Evolutionary conservation across 164 flowering plant genomes (phyloP).

Genomic region (Amborella trichopoda): DNA sequence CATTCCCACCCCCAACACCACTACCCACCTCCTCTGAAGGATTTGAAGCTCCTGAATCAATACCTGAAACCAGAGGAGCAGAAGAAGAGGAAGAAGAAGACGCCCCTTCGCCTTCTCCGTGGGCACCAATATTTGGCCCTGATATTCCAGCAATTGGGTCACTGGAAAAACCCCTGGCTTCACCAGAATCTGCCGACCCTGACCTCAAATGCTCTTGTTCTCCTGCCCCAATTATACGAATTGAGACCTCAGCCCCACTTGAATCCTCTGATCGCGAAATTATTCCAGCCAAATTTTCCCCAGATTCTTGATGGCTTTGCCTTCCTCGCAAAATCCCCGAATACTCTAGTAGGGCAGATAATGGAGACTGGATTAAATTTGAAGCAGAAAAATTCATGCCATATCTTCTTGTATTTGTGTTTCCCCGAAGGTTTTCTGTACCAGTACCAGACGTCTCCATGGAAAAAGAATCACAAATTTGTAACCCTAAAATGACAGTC

Average conservation of each 20-base stretch:
- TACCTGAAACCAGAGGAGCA: too few species aligned
- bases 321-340: slow-evolving; percentile 63
- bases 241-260: slow-evolving; percentile 72
- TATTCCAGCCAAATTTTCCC: slow-evolving; percentile 3
- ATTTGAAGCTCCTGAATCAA: too few species aligned
- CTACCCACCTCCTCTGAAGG: too few species aligned
- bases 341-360: slow-evolving; percentile 77
- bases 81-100: slow-evolving; percentile 14
- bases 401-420: too few species aligned
- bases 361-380: slow-evolving; percentile 64
- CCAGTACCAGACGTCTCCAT: too few species aligned
- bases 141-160: too few species aligned
- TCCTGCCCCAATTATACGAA: slow-evolving; percentile 71
- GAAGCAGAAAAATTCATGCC: slow-evolving; percentile 58
- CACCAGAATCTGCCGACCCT: background rate
- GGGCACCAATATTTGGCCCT: too few species aligned
- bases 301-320: slow-evolving; percentile 37
- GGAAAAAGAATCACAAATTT: too few species aligned
- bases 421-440: too few species aligned
- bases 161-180: background rate
- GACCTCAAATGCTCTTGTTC: slow-evolving; percentile 40
- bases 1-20: slow-evolving; percentile 28
- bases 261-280: background rate
- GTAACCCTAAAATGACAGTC: too few species aligned
- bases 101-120: slow-evolving; percentile 19